Percentiles rank a stretch among this genome's conserved stretches.
phyloP scores from a whole-genome alignment of 805 yeast species.

The Komagataella pseudopastoris region DNA sequence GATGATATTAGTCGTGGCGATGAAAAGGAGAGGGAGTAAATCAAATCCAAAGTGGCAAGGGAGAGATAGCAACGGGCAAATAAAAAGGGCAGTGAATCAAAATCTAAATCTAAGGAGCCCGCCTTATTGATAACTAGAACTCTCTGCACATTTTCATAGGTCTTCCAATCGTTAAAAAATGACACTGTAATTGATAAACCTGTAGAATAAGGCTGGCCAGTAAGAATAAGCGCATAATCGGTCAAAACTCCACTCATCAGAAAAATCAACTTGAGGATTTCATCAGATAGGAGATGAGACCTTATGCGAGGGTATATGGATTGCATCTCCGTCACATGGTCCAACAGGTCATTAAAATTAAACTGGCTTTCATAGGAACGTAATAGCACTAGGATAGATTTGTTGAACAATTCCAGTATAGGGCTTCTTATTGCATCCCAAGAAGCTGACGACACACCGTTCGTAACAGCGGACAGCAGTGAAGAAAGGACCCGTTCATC shows the following conservation, averaged over 20 bases:
- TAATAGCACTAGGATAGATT: not conserved
- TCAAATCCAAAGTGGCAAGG: slow-evolving; percentile 33
- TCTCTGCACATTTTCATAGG: slow-evolving; percentile 24
- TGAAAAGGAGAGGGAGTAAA: slow-evolving; percentile 41
- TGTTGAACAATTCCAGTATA: slow-evolving; percentile 26
- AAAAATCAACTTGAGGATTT: slow-evolving; percentile 17
- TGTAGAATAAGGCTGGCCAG: slow-evolving; percentile 47
- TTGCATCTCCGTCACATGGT: not conserved
- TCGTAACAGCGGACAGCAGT: slow-evolving; percentile 10
- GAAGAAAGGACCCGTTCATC: slow-evolving; percentile 13
- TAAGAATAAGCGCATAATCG: slow-evolving; percentile 42
- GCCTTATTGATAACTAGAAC: not conserved
- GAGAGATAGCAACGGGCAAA: slow-evolving; percentile 20
- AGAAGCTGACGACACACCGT: slow-evolving; percentile 16
- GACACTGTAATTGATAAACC: slow-evolving; percentile 40
- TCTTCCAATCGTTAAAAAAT: slow-evolving; percentile 43
- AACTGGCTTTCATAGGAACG: slow-evolving; percentile 2
- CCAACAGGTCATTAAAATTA: slow-evolving; percentile 17
- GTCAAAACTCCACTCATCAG: slow-evolving; percentile 25
- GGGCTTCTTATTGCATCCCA: not conserved
- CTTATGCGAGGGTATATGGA: not conserved
- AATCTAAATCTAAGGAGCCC: not conserved
- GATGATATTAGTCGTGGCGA: slow-evolving; percentile 13
- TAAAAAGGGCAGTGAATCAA: slow-evolving; percentile 2
- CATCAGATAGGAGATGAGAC: slow-evolving; percentile 4